Percentiles rank a stretch among this genome's conserved stretches.
Evolutionary conservation across 768 basidiomycete genomes (phyloP).

Genomic region (Mrakia hoshinonis): DNA sequence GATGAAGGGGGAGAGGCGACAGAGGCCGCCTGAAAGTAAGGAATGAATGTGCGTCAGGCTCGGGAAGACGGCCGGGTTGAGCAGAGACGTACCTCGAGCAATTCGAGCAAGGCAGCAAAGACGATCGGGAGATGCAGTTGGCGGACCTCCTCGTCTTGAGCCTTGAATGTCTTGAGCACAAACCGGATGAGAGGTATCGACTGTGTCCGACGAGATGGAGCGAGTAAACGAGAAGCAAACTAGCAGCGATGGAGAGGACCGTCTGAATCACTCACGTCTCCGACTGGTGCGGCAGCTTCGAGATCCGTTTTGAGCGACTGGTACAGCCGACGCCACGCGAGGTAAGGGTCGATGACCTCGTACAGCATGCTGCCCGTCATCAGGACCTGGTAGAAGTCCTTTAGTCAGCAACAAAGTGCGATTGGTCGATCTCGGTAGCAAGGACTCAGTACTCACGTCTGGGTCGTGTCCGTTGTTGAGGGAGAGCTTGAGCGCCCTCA

Average conservation of each 20-base stretch:
- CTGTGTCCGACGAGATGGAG: constrained; percentile 41
- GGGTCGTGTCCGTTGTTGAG: constrained; percentile 40
- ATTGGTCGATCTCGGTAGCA: not conserved
- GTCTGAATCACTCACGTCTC: constrained; percentile 19
- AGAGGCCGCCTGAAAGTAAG: not conserved
- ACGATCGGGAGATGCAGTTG: constrained; percentile 71
- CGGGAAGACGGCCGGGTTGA: too few species aligned
- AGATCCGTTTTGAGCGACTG: constrained; percentile 34
- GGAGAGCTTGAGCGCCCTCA: constrained; percentile 5
- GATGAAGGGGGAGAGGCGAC: not conserved
- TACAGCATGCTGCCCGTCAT: constrained; percentile 82
- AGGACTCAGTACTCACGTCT: not conserved
- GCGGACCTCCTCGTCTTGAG: constrained; percentile 80
- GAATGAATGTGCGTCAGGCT: not conserved
- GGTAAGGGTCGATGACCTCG: constrained; percentile 66
- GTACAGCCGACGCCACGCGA: constrained; percentile 75
- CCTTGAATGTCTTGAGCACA: constrained; percentile 60
- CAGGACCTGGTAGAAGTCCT: constrained; percentile 46
- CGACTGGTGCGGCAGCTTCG: not conserved
- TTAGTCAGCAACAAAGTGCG: not conserved
- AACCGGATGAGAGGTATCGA: constrained; percentile 61
- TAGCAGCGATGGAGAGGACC: not conserved
- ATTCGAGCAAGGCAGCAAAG: constrained; percentile 59
- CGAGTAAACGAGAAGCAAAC: not conserved
- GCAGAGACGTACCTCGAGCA: constrained; percentile 51